Evolutionary conservation across 2,329 filamentous ascomycete genomes (phyloP), one percentile per base, ranked within the genome.

Genomic region (Aspergillus calidoustus): DNA sequence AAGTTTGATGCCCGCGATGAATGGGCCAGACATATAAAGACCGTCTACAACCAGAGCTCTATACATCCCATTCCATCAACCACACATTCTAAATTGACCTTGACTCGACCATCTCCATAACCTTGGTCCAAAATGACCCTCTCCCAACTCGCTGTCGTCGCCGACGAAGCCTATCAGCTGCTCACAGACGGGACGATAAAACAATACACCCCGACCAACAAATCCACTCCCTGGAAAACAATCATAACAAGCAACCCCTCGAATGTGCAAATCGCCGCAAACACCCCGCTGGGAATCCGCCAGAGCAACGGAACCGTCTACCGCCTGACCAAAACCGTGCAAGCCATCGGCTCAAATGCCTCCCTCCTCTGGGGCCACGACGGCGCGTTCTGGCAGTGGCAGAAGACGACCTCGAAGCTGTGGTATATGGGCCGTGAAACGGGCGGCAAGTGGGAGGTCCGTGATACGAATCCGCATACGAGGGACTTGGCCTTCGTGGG

Each of bases 131-230:
- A 57, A 3, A 57, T 57, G 55, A 51, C 47, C 19, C 50, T 57
- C 47, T 41, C 48, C n/a, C 55, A 57, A 25, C 30, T 57, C 31
- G 30, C 55, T 8, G 55, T 57, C 11, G 47, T 51, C 47, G 31
- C 22, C 23, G 6, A 43, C 19, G 46, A 57, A 7, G 41, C 30
- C 47, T 57, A 57, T 34, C 47, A 57, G 22, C 46, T 57, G 1
- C 47, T 57, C 15, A 30, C 55, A 34, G 47, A 57, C 28, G 55
- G 55, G 25, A 57, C 47, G 2, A 28, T 51, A 15, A 34, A 41
- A 19, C 55, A 57, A 19, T 34, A 51, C 22, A 41, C 50, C 34
- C 46, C 9, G 2, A 13, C 9, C 22, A 41, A 11, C 22, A 31
- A 7, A 22, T 15, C 31, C 11, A 11, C 17, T 3, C 11, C 34